Evolutionary conservation across 257 asterid species (phyloP), one percentile per base, ranked within the genome.

Genomic region (Solanum pinnatisectum): DNA sequence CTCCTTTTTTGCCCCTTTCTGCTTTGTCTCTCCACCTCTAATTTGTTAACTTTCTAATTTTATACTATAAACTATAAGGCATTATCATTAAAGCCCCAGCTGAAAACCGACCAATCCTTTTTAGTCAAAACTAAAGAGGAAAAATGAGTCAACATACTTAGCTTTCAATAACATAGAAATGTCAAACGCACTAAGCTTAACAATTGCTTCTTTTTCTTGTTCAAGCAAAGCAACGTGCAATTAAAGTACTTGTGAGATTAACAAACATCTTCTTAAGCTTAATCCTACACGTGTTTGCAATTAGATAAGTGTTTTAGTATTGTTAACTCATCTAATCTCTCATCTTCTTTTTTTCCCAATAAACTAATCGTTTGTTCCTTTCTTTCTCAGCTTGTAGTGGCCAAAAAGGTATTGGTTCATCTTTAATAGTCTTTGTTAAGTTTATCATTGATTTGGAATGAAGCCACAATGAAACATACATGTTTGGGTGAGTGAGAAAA

Each of bases 201-300:
- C 52, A 63, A 60, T 88, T 88, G 87, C 71, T 90, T 65, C 40
- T 32, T 83, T 70, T 68, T 86, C 81, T 35, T 88, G 89, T 91
- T 49, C 60, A 89, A 87, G 90, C 83, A 85, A 91, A 87, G 93
- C 91, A 85, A 86, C 83, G 35, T 81, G 86, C 76, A 79, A 84
- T 30, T 67, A 65, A 77, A 83, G 67, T 71, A 46, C 30, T 46
- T 16, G 30, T 5, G 73, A 81, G 37, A 71, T 16, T 23, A 52
- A 86, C 89, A 63, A 78, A 87, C 78, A 14, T 82, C 90, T 39
- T 65, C 74, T 83, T 27, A 67, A 81, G 88, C 52, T 20, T 86
- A 85, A 85, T 73, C 88, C 87, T 76, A 85, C 88, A 86, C 88
- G 89, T 87, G 90, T 82, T 27, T 77, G 13, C 89, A 68, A 36